These are phyloP conservation scores for Cavenderia fasciculata DNA, from an alignment of 78 protist species.

Conservation along the genomic window DNA sequence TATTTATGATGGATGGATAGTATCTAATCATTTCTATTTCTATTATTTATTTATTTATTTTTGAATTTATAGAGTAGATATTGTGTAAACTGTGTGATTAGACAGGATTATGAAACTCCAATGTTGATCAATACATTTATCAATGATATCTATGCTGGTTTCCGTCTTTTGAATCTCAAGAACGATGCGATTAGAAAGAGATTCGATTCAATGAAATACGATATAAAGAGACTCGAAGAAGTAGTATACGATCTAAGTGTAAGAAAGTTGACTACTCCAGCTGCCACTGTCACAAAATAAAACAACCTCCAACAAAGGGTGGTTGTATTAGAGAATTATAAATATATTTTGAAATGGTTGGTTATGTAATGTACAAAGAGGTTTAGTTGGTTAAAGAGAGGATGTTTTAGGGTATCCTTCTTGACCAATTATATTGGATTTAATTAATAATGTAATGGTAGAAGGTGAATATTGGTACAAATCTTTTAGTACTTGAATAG, in stretches of 20 bases:
- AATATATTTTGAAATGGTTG: too few relatives aligned
- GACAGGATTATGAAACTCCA: conserved; percentile 74
- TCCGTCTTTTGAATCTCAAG: conserved; percentile 82
- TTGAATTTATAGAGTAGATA: conserved; percentile 55
- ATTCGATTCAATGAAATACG: conserved; percentile 81
- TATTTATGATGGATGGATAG: background rate
- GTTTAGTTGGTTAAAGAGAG: too few relatives aligned
- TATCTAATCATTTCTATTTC: background rate
- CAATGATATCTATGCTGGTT: conserved; percentile 72
- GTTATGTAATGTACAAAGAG: too few relatives aligned
- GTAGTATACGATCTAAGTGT: conserved; percentile 86
- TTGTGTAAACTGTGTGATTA: conserved; percentile 82
- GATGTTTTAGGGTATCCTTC: too few relatives aligned
- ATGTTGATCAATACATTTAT: conserved; percentile 24
- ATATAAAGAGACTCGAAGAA: conserved; percentile 85
- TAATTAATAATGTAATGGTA: too few relatives aligned
- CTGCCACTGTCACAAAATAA: background rate
- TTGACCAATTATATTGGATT: too few relatives aligned
- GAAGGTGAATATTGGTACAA: too few relatives aligned
- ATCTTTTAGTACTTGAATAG: too few relatives aligned
- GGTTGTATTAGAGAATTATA: too few relatives aligned
- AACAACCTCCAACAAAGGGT: too few relatives aligned
- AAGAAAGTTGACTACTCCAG: conserved; percentile 44
- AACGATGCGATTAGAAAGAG: conserved; percentile 85
- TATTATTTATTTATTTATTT: background rate